A percentile compares a stretch with the other conserved stretches of the same genome.
These are phyloP conservation scores for Penicillium manginii DNA, from an alignment of 495 filamentous ascomycete species.

Conservation along the genomic window DNA sequence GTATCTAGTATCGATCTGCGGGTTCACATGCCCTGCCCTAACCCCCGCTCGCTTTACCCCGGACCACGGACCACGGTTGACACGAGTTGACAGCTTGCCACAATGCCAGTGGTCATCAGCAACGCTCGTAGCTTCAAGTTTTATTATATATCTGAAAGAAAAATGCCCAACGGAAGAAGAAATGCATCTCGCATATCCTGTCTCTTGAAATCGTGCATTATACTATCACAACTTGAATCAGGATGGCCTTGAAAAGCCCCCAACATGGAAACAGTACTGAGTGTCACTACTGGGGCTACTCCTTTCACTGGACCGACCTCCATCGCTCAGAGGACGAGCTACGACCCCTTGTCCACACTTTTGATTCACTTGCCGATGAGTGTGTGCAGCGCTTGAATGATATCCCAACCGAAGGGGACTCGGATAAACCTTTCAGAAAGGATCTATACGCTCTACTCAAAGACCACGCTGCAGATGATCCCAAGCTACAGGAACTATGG, in stretches of 20 bases:
- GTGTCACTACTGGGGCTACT: slow-evolving; percentile 63
- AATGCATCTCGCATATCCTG: background rate
- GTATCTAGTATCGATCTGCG: background rate
- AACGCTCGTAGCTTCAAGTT: background rate
- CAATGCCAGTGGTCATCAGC: slow-evolving; percentile 5
- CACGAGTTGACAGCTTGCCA: slow-evolving; percentile 13
- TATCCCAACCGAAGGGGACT: slow-evolving; percentile 45
- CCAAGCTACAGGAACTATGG: slow-evolving; percentile 66
- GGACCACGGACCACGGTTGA: slow-evolving; percentile 32
- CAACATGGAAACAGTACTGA: slow-evolving; percentile 24
- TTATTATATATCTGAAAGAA: background rate
- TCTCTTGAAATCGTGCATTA: background rate
- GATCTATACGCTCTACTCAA: slow-evolving; percentile 67
- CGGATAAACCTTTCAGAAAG: slow-evolving; percentile 34
- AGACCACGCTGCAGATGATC: slow-evolving; percentile 59
- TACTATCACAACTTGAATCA: background rate
- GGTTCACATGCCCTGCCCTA: slow-evolving; percentile 24
- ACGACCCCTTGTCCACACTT: slow-evolving; percentile 63
- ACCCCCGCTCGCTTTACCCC: slow-evolving; percentile 19
- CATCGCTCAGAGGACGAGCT: slow-evolving; percentile 67
- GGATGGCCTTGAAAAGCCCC: slow-evolving; percentile 23
- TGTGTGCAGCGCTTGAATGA: slow-evolving; percentile 62
- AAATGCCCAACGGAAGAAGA: background rate
- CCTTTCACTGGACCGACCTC: slow-evolving; percentile 69
- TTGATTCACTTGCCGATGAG: slow-evolving; percentile 70